Evolutionary conservation across 1,139 yeast genomes (phyloP).

Genomic region (Hemisphaericaspora xylanilytica): DNA sequence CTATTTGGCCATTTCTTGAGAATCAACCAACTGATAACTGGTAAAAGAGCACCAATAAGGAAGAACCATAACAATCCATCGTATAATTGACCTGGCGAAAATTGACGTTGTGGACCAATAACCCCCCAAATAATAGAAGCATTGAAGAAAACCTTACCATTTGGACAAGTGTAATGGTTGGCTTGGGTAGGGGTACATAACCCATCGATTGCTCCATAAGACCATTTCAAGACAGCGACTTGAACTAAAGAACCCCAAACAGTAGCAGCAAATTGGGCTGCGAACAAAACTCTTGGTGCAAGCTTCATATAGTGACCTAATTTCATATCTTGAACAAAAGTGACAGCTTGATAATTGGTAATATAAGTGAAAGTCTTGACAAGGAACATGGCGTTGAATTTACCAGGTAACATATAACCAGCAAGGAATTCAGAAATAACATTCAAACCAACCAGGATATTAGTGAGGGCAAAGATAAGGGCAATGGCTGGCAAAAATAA

Average conservation of each 20-base stretch:
- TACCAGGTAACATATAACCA: slow-evolving; percentile 49
- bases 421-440: slow-evolving; percentile 46
- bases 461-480: slow-evolving; percentile 40
- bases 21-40: slow-evolving; percentile 31
- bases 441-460: slow-evolving; percentile 46
- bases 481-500: slow-evolving; percentile 45
- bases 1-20: slow-evolving; percentile 43
- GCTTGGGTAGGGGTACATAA: slow-evolving; percentile 48
- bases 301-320: slow-evolving; percentile 55
- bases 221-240: slow-evolving; percentile 46
- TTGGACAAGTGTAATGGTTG: slow-evolving; percentile 43
- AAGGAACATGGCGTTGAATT: slow-evolving; percentile 48
- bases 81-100: slow-evolving; percentile 39
- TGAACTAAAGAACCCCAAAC: slow-evolving; percentile 46
- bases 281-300: slow-evolving; percentile 45
- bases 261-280: slow-evolving; percentile 46
- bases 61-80: slow-evolving; percentile 42
- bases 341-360: slow-evolving; percentile 55
- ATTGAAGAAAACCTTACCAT: slow-evolving; percentile 44
- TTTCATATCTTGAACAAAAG: slow-evolving; percentile 53
- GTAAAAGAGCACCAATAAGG: slow-evolving; percentile 36
- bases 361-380: slow-evolving; percentile 49
- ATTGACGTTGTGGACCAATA: slow-evolving; percentile 40
- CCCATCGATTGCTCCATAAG: slow-evolving; percentile 41
- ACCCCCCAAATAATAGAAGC: slow-evolving; percentile 51